A percentile compares a stretch with the other conserved stretches of the same genome.
Conservation (phyloP, 306 rosid genomes). For the Dicorynia guianensis region DNA sequence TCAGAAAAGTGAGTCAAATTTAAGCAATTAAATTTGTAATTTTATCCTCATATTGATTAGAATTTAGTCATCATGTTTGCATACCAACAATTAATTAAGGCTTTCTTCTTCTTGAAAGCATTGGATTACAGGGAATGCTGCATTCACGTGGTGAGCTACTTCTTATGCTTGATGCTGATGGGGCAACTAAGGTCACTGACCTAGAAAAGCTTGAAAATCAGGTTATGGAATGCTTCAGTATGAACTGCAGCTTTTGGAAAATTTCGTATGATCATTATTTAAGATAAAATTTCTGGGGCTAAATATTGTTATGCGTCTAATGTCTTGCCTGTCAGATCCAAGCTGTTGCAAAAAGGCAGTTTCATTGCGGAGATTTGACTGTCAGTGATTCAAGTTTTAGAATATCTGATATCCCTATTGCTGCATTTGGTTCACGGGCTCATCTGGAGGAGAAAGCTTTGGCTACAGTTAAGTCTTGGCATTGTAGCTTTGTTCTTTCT, state of each 20-base stretch:
- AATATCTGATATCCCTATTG: slow-evolving; percentile 80
- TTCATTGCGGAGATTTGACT: slow-evolving; percentile 49
- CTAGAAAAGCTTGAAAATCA: slow-evolving; percentile 91
- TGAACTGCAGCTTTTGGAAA: too few relatives aligned
- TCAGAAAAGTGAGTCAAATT: slow-evolving; percentile 91
- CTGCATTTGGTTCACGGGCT: slow-evolving; percentile 96
- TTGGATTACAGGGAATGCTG: slow-evolving; percentile 94
- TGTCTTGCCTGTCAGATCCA: slow-evolving; percentile 61
- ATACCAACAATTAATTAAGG: slow-evolving; percentile 61
- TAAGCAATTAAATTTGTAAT: slow-evolving; percentile 37
- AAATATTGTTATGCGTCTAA: slow-evolving; percentile 26
- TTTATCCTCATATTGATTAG: slow-evolving; percentile 23
- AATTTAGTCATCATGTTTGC: slow-evolving; percentile 14
- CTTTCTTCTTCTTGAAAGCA: slow-evolving; percentile 80
- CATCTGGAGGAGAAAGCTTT: slow-evolving; percentile 94
- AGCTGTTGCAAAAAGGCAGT: slow-evolving; percentile 62
- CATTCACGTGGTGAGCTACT: slow-evolving; percentile 98
- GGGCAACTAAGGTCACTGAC: slow-evolving; percentile 89
- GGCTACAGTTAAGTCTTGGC: slow-evolving; percentile 75
- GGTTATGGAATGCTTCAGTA: too few relatives aligned
- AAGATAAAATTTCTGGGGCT: slow-evolving; percentile 22
- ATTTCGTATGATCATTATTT: background rate
- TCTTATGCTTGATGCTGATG: slow-evolving; percentile 98
- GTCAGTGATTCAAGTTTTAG: slow-evolving; percentile 57
- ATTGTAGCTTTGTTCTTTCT: slow-evolving; percentile 29